Evolutionary conservation across 2,329 filamentous ascomycete genomes (phyloP), one percentile per base, ranked within the genome.

Genomic region (Ampelomyces quisqualis): DNA sequence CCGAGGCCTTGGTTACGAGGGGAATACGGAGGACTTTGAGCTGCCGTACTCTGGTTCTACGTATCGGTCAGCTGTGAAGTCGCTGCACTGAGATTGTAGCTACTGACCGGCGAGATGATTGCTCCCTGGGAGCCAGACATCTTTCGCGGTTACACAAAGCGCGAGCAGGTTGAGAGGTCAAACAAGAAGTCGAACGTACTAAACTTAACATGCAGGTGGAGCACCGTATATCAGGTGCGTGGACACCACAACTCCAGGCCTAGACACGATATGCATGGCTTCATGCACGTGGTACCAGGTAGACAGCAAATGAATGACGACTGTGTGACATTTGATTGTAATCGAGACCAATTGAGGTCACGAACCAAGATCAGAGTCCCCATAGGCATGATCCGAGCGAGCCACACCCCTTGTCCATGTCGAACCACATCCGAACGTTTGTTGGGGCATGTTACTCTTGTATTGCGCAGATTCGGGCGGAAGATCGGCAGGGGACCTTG

Each of bases 21-120:
- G 18, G 63, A 38, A 51, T 64, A 67, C 33, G 64, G 64, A 43
- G 62, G 55, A n/a, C 47, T 43, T 35, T 34, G 36, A 29, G 34
- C 40, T 10, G 34, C 17, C 19, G 38, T 28, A 3, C 30, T 21
- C n/a, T 30, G 47, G 14, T 38, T 35, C 15, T 22, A 19, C 13
- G n/a, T 8, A 19, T 3, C 27, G 26, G n/a, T 33, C 15, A 31
- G 14, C 6, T 17, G 3, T 9, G 8, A 6, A 27, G 21, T 5
- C 11, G 9, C 11, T 7, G 27, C 7, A 28, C 17, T 18, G 7
- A 40, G n/a, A n/a, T n/a, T n/a, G n/a, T n/a, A n/a, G n/a, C n/a
- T n/a, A n/a, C n/a, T n/a, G n/a, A n/a, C 27, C 13, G 15, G n/a
- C 15, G n/a, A 26, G 19, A 22, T 17, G 47, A 49, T 42, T 27